Evolutionary conservation across 2,329 filamentous ascomycete species (phyloP), one percentile per base, ranked within the genome.

Genomic region (Xylariaceae sp.): DNA sequence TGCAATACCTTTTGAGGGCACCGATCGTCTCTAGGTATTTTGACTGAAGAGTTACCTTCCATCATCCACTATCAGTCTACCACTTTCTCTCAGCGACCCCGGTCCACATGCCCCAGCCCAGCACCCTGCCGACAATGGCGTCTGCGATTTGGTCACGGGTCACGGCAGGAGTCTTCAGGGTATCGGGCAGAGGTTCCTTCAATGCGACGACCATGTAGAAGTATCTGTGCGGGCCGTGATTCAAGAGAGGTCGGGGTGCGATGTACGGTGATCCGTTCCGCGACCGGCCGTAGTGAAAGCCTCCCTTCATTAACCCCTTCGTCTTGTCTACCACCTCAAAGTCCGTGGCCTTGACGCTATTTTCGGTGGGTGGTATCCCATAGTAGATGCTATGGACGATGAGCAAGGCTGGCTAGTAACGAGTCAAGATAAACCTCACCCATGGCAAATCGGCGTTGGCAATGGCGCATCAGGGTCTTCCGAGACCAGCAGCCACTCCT

Each of bases 201-300:
- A 78, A 54, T 3, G 70, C 73, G 37, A 78, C 53, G 13, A 78
- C 54, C 46, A 72, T 62, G 43, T 65, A 78, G 55, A 74, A 72
- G 41, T 76, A 79, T 42, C 74, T 61, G 55, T 78, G 73, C 17
- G 64, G 63, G 0, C 74, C 74, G 48, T 77, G 69, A 19, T 74
- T 74, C 39, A 72, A 51, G 26, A 74, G 55, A 15, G 73, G 72
- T 11, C 64, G 55, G 1, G 74, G 72, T 0, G 67, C 61, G 3
- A 68, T 61, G 45, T 76, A 78, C 1, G 73, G 52, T 3, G 24
- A 58, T 1, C 64, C 63, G 3, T 62, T 56, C 4, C 62, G 53
- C 18, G 66, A 74, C 44, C 62, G 55, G 2, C 71, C 72, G 35
- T 71, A 73, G 41, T 65, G 60, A 44, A 76, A 78, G 0, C 71